Conservation (phyloP, 1,284 basidiomycete species). For the Papiliotrema terrestris region DNA sequence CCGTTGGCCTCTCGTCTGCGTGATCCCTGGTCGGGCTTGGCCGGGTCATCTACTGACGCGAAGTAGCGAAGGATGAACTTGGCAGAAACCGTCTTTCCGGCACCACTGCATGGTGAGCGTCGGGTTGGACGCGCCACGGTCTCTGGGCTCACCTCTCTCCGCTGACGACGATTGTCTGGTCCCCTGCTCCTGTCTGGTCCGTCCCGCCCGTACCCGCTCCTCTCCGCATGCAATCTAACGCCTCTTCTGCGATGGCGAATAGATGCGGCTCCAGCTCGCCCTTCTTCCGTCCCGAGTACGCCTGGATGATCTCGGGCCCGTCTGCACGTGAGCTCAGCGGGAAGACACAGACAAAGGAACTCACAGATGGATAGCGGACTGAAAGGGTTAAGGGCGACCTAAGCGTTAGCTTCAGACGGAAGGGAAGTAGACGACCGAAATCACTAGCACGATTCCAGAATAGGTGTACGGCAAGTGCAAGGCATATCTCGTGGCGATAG, state of each 20-base stretch:
- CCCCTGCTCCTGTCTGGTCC: slow-evolving; percentile 63
- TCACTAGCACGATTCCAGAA: slow-evolving; percentile 72
- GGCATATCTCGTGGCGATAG: slow-evolving; percentile 93
- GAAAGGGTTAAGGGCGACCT: slow-evolving; percentile 97
- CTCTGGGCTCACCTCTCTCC: slow-evolving; percentile 76
- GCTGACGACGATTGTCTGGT: slow-evolving; percentile 98
- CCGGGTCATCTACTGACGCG: slow-evolving; percentile 90
- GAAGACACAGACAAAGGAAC: slow-evolving; percentile 1
- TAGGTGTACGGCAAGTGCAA: slow-evolving; percentile 99
- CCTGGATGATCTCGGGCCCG: slow-evolving; percentile 94
- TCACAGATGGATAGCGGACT: slow-evolving; percentile 77
- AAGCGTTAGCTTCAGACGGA: slow-evolving; percentile 4
- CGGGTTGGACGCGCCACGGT: background rate
- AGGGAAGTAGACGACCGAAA: slow-evolving; percentile 14
- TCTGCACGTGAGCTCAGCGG: slow-evolving; percentile 46
- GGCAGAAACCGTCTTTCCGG: slow-evolving; percentile 98
- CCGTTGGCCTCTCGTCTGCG: slow-evolving; percentile 19
- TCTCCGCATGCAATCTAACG: slow-evolving; percentile 86
- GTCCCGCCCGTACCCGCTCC: slow-evolving; percentile 55
- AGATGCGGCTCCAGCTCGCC: slow-evolving; percentile 97
- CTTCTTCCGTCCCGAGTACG: slow-evolving; percentile 86
- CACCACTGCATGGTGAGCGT: slow-evolving; percentile 64
- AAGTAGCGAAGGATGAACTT: slow-evolving; percentile 99
- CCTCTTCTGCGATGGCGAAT: slow-evolving; percentile 99
- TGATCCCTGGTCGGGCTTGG: slow-evolving; percentile 49